Percentiles rank a stretch among this genome's conserved stretches.
Conservation (phyloP, 2,329 filamentous ascomycete species). For the Myrmaecium sp. region DNA sequence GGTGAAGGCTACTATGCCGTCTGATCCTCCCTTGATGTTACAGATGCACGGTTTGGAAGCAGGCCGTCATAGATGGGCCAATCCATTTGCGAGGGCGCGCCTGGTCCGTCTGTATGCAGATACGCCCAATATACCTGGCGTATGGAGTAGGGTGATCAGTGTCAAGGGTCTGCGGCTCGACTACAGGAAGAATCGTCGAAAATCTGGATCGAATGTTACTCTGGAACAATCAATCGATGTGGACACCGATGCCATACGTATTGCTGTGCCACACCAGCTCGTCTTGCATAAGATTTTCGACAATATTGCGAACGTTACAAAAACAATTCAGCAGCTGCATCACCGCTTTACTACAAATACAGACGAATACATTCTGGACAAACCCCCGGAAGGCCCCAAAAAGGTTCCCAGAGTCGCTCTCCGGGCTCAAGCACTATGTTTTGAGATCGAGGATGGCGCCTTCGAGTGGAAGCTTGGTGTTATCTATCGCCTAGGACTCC, state of each 20-base stretch:
- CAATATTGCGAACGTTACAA: conserved; percentile 75
- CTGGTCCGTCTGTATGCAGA: conserved; percentile 76
- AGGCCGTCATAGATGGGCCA: conserved; percentile 73
- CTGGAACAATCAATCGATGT: conserved; percentile 76
- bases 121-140: conserved; percentile 61
- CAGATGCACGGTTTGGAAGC: conserved; percentile 71
- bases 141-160: conserved; percentile 77
- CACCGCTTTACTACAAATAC: conserved; percentile 79
- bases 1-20: conserved; percentile 73
- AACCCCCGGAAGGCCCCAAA: conserved; percentile 73
- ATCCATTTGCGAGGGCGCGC: conserved; percentile 62
- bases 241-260: conserved; percentile 65
- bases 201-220: conserved; percentile 36
- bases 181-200: conserved; percentile 58
- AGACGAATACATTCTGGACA: conserved; percentile 75
- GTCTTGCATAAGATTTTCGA: conserved; percentile 84
- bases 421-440: conserved; percentile 63
- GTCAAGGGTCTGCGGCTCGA: conserved; percentile 70
- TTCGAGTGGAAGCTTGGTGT: conserved; percentile 96
- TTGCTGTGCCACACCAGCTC: conserved; percentile 82
- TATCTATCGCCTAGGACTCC: conserved; percentile 76
- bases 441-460: conserved; percentile 87
- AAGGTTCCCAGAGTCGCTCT: conserved; percentile 72
- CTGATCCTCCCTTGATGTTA: conserved; percentile 80
- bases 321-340: conserved; percentile 78